Evolutionary conservation across 2,329 filamentous ascomycete genomes (phyloP).

Genomic region (Trichoderma breve): DNA sequence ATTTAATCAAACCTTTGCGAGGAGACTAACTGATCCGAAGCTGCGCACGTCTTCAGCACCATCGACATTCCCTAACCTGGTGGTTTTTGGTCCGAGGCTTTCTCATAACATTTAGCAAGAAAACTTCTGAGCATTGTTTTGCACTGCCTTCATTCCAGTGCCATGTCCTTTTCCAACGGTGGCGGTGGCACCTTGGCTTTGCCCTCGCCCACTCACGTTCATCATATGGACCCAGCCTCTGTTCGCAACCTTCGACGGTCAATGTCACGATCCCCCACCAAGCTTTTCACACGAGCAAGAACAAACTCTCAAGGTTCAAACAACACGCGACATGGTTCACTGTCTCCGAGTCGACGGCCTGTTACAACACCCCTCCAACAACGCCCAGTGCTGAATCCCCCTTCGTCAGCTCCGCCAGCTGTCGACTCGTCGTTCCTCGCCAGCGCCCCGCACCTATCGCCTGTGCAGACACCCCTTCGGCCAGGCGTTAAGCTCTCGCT

Average conservation of each 20-base stretch:
- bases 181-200: constrained; percentile 78
- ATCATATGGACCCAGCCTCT: constrained; percentile 78
- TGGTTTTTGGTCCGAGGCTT: constrained; percentile 27
- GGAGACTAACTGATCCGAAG: constrained; percentile 8
- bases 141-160: constrained; percentile 30
- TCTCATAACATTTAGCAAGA: constrained; percentile 20
- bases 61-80: constrained; percentile 28
- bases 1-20: constrained; percentile 3
- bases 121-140: constrained; percentile 14
- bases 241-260: constrained; percentile 83
- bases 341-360: constrained; percentile 51
- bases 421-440: constrained; percentile 30
- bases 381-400: constrained; percentile 32
- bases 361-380: constrained; percentile 36
- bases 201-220: constrained; percentile 79
- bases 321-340: constrained; percentile 45
- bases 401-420: constrained; percentile 38
- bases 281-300: constrained; percentile 62
- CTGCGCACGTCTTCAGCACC: constrained; percentile 3
- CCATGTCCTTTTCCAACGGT: constrained; percentile 58
- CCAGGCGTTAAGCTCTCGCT: constrained; percentile 66
- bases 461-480: constrained; percentile 63
- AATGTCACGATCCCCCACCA: constrained; percentile 89
- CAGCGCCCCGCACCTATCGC: constrained; percentile 40
- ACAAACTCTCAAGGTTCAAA: constrained; percentile 48